Evolutionary conservation across 2,329 filamentous ascomycete genomes (phyloP).

Genomic region (Cladosporium cucumerinum): DNA sequence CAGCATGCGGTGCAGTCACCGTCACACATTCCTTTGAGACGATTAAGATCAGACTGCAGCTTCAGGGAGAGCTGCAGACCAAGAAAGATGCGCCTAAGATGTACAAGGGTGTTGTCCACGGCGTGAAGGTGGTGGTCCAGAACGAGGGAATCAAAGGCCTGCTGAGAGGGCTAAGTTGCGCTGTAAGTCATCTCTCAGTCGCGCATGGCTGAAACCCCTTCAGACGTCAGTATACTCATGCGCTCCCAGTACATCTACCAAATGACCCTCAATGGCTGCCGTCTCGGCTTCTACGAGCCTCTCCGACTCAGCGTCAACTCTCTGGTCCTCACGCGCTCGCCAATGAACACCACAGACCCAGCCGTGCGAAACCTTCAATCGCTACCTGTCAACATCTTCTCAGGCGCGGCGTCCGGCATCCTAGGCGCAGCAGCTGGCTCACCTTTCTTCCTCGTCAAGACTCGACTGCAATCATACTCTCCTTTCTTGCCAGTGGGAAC

Average conservation of each 20-base stretch:
- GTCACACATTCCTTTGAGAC: conserved; percentile 98
- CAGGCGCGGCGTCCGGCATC: conserved; percentile 83
- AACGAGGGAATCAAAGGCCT: conserved; percentile 86
- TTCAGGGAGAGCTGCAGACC: conserved; percentile 90
- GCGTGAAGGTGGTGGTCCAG: conserved; percentile 80
- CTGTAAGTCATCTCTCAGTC: conserved; percentile 46
- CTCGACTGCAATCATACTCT: conserved; percentile 87
- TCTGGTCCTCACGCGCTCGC: conserved; percentile 56
- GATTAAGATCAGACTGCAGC: conserved; percentile 95
- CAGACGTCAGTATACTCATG: background rate
- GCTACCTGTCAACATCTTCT: conserved; percentile 87
- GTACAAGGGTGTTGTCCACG: conserved; percentile 89
- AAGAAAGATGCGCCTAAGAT: conserved; percentile 81
- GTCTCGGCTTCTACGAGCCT: conserved; percentile 95
- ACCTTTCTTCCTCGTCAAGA: conserved; percentile 98
- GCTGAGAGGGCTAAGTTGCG: conserved; percentile 84
- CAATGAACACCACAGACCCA: conserved; percentile 56
- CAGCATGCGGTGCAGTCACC: conserved; percentile 94
- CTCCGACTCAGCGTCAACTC: conserved; percentile 62
- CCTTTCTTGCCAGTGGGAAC: conserved; percentile 91
- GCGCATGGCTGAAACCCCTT: background rate
- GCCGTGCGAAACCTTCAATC: conserved; percentile 59
- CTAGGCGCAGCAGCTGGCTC: conserved; percentile 90
- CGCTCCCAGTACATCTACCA: conserved; percentile 80
- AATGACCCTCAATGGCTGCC: conserved; percentile 91